phyloP scores from a whole-genome alignment of 1,284 basidiomycete species.

The Ustilago hordei region DNA sequence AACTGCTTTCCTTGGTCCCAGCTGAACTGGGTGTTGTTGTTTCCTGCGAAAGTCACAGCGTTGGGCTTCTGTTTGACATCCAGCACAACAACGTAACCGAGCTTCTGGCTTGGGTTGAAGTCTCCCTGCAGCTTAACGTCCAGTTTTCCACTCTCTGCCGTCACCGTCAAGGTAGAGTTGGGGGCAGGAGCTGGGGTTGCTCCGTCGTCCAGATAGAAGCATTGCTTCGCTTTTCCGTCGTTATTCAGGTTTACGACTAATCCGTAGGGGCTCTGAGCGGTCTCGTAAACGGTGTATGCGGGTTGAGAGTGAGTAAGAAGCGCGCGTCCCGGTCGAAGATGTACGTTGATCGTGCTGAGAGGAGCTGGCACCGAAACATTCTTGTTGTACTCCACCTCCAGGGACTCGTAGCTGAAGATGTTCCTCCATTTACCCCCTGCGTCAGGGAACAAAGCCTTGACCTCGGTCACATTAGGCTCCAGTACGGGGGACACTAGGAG shows the following conservation, averaged over 20 bases:
- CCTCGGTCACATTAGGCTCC: constrained; percentile 49
- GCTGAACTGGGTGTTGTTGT: constrained; percentile 13
- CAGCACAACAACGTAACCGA: constrained; percentile 73
- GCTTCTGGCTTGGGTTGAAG: constrained; percentile 71
- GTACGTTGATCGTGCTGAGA: constrained; percentile 63
- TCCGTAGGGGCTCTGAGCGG: constrained; percentile 30
- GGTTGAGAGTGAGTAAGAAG: constrained; percentile 49
- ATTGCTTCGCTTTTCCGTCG: constrained; percentile 73
- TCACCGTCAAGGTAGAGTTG: constrained; percentile 34
- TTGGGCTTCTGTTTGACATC: constrained; percentile 67
- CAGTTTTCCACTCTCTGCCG: constrained; percentile 17
- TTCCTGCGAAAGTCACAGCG: constrained; percentile 18
- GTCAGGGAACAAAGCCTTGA: constrained; percentile 66
- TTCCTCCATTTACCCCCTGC: constrained; percentile 75
- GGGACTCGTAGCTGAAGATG: constrained; percentile 78
- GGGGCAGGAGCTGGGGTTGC: constrained; percentile 33
- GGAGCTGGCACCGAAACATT: constrained; percentile 72
- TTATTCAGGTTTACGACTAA: constrained; percentile 71
- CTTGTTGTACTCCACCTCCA: constrained; percentile 71
- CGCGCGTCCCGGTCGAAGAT: constrained; percentile 41
- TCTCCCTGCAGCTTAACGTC: constrained; percentile 69
- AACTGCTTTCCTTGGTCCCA: constrained; percentile 34
- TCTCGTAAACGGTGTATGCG: constrained; percentile 51
- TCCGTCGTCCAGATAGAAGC: constrained; percentile 78
- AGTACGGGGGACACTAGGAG: constrained; percentile 51